These are phyloP conservation scores for Exidia glandulosa DNA, from an alignment of 768 basidiomycete genomes.

Conservation along the genomic window DNA sequence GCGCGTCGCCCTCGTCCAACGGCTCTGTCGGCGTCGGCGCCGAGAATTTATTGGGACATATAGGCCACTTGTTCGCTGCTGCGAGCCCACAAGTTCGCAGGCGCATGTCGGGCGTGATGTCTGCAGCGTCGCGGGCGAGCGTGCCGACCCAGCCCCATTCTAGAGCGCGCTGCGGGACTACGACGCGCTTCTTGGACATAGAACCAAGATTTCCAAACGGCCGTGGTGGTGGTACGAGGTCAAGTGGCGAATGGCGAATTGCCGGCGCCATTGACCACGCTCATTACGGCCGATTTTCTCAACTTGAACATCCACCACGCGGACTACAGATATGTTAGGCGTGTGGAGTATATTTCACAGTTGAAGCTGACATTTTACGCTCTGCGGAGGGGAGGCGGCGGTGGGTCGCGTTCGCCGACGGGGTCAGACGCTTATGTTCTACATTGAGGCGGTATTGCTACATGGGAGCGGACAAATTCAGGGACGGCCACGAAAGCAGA, in stretches of 20 bases:
- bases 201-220: not conserved
- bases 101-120: slow-evolving; percentile 59
- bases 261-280: not conserved
- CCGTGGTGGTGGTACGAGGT: not conserved
- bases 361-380: no score
- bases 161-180: not conserved
- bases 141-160: slow-evolving; percentile 78
- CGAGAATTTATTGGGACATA: slow-evolving; percentile 57
- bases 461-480: no score
- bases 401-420: no score
- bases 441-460: no score
- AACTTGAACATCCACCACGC: not conserved
- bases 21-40: slow-evolving; percentile 19
- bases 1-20: not conserved
- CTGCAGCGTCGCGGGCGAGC: slow-evolving; percentile 40
- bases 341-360: no score
- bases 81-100: slow-evolving; percentile 61
- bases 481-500: no score
- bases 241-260: not conserved
- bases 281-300: not conserved
- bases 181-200: not conserved
- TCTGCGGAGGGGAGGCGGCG: no score
- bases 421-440: no score
- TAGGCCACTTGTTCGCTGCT: slow-evolving; percentile 32
- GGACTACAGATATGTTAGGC: no score